Evolutionary conservation across 495 filamentous ascomycete species (phyloP), one percentile per base, ranked within the genome.

Genomic region (Jackrogersella minutella): DNA sequence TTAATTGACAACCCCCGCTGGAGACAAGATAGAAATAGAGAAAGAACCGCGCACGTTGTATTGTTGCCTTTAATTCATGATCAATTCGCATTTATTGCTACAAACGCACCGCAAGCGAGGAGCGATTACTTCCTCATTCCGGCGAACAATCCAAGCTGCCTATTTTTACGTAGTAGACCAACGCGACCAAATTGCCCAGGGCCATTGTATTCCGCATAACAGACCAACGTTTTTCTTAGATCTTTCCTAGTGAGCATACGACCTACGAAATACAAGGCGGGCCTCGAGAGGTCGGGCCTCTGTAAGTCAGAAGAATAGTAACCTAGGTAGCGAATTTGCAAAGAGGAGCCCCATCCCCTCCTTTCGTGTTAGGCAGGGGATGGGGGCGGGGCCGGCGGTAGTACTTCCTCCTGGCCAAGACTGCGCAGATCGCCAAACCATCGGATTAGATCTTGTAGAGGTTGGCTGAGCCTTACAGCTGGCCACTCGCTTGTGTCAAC

Each of bases 11-110:
- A n/a, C n/a, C n/a, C n/a, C n/a, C n/a, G n/a, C n/a, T n/a, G n/a
- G n/a, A n/a, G n/a, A n/a, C n/a, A n/a, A n/a, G n/a, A n/a, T n/a
- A n/a, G n/a, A n/a, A n/a, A n/a, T n/a, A n/a, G n/a, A n/a, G n/a
- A n/a, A n/a, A n/a, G n/a, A n/a, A n/a, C n/a, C 11, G 22, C 41
- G 41, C 3, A 46, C 11, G 7, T 36, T 22, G 30, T 21, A 9
- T 10, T 21, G 7, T 10, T 21, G 7, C 28, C 14, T 24, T 40
- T 11, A 16, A 22, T n/a, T 22, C 13, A 40, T 39, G 7, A 66
- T 74, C 68, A 74, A 74, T 70, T 72, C 65, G 61, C 50, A 49
- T 68, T 72, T 72, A 72, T 62, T 62, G 60, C 69, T 72, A 74
- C 66, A 72, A n/a, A 39, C 46, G 60, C 63, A 68, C 65, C 66